phyloP scores from a whole-genome alignment of 1,284 basidiomycete genomes.

The Cutaneotrichosporon cyanovorans region DNA sequence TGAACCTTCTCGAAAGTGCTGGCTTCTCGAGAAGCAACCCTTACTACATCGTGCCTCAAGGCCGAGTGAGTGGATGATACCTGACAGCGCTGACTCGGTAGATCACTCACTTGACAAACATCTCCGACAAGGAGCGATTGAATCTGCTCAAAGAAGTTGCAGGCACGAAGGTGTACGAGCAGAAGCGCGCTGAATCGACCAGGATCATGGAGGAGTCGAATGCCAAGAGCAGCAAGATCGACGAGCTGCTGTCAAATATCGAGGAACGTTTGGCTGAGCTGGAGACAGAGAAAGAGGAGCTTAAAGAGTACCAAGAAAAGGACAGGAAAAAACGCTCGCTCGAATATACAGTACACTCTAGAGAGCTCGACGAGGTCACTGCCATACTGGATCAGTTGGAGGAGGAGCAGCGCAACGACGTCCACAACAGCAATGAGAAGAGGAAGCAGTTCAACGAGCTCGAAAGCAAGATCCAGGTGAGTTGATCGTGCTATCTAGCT shows the following conservation, averaged over 20 bases:
- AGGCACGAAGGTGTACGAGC: constrained; percentile 96
- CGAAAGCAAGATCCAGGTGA: constrained; percentile 72
- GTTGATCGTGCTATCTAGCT: constrained; percentile 25
- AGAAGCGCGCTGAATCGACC: constrained; percentile 81
- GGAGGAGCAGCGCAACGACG: constrained; percentile 66
- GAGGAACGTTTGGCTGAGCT: constrained; percentile 82
- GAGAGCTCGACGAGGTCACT: constrained; percentile 81
- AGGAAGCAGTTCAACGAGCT: constrained; percentile 72
- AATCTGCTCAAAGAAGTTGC: constrained; percentile 95
- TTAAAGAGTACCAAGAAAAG: constrained; percentile 92
- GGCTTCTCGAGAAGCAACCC: constrained; percentile 97
- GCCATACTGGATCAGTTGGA: constrained; percentile 71
- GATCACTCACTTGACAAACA: constrained; percentile 95
- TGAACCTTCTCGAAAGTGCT: constrained; percentile 89
- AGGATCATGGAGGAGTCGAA: constrained; percentile 97
- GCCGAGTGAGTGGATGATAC: constrained; percentile 58
- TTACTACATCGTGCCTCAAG: constrained; percentile 98
- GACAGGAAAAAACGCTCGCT: constrained; percentile 90
- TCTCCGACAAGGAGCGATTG: constrained; percentile 90
- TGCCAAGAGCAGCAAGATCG: constrained; percentile 82
- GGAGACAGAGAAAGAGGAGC: constrained; percentile 94
- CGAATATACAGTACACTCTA: constrained; percentile 88
- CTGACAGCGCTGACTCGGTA: constrained; percentile 37
- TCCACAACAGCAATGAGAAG: constrained; percentile 72
- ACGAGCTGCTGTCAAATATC: constrained; percentile 82